These are phyloP conservation scores for Fusarium hostae DNA, from an alignment of 2,329 filamentous ascomycete species.

Conservation along the genomic window DNA sequence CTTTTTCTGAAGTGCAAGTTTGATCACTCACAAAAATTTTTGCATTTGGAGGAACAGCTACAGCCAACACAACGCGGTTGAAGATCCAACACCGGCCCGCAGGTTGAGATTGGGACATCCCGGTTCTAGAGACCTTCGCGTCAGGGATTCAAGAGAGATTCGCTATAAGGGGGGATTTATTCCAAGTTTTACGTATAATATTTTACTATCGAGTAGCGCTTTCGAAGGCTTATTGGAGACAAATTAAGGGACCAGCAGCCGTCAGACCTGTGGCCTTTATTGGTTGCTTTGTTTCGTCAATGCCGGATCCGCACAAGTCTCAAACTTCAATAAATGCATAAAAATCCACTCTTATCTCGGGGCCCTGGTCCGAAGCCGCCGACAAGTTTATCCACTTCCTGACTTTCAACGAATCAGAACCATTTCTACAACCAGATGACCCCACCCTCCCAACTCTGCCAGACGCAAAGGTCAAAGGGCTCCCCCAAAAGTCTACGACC, in stretches of 20 bases:
- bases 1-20: neutral
- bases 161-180: constrained; percentile 9
- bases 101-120: constrained; percentile 24
- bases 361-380: constrained; percentile 23
- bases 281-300: constrained; percentile 8
- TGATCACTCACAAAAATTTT: neutral
- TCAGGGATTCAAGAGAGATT: constrained; percentile 18
- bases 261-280: neutral
- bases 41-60: neutral
- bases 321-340: constrained; percentile 12
- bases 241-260: constrained; percentile 2
- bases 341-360: constrained; percentile 20
- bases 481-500: constrained; percentile 28
- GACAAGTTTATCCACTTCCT: constrained; percentile 9
- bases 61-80: neutral
- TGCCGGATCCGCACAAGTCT: constrained; percentile 1
- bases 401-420: constrained; percentile 10
- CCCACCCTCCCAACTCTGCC: constrained; percentile 27
- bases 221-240: neutral
- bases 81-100: constrained; percentile 1
- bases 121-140: constrained; percentile 32
- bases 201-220: neutral
- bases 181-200: constrained; percentile 1
- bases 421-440: neutral
- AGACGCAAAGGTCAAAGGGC: constrained; percentile 23